phyloP scores from a whole-genome alignment of 345 rosid species.

The Pelargonium nanum region DNA sequence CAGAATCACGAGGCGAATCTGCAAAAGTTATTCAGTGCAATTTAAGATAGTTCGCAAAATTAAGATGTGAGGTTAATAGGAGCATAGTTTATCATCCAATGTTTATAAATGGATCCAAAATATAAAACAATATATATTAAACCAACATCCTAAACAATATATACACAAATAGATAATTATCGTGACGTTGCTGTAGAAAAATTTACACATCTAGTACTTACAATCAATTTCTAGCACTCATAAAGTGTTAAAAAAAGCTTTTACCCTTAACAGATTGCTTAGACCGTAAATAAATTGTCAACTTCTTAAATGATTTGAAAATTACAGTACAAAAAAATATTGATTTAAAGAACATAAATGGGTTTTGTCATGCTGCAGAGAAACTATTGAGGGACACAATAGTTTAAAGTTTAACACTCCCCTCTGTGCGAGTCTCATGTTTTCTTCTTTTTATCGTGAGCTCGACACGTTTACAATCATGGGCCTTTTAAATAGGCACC shows the following conservation, averaged over 20 bases:
- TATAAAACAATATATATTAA: not conserved
- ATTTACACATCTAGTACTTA: not conserved
- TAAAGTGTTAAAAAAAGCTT: not conserved
- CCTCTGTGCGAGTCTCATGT: no score
- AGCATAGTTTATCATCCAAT: not conserved
- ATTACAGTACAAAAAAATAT: no score
- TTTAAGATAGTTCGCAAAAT: not conserved
- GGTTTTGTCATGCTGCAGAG: not conserved
- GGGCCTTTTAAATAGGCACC: no score
- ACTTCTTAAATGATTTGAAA: not conserved
- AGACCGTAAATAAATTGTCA: not conserved
- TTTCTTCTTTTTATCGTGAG: no score
- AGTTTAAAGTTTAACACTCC: no score
- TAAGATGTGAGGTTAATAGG: not conserved
- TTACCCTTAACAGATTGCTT: not conserved
- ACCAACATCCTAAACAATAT: no score
- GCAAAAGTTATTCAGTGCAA: constrained; percentile 16
- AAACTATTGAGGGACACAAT: no score
- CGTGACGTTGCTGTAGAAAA: not conserved
- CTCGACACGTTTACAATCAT: no score
- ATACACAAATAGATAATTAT: no score
- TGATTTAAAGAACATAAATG: not conserved
- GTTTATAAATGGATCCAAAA: not conserved
- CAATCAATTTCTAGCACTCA: not conserved
- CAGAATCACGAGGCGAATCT: constrained; percentile 99